These are phyloP conservation scores for Calendula officinalis DNA, from an alignment of 129 eudicot genomes.

Conservation along the genomic window DNA sequence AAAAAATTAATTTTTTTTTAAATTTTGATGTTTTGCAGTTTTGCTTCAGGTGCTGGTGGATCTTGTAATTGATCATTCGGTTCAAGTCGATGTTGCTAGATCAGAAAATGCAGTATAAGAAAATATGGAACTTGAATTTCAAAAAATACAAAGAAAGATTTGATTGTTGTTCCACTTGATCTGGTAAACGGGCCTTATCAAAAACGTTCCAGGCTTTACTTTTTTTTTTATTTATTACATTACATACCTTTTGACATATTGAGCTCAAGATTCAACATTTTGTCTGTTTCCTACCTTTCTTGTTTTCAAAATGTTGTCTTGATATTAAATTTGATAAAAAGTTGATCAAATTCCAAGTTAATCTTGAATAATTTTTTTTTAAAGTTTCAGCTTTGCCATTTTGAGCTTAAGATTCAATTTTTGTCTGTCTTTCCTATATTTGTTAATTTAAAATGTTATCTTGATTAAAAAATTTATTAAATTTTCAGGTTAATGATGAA, in stretches of 20 bases:
- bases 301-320: not conserved
- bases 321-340: not conserved
- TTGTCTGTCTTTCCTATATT: not conserved
- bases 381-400: not conserved
- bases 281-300: not conserved
- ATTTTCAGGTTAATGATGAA: constrained; percentile 80
- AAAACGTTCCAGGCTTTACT: not conserved
- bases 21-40: constrained; percentile 57
- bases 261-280: not conserved
- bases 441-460: not conserved
- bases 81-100: constrained; percentile 91
- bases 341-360: too few species aligned
- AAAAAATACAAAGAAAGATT: constrained; percentile 88
- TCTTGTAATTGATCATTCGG: constrained; percentile 95
- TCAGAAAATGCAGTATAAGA: constrained; percentile 92
- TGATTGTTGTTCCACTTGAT: constrained; percentile 99
- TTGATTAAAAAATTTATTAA: too few species aligned
- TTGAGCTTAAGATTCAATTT: not conserved
- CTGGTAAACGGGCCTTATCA: constrained; percentile 49
- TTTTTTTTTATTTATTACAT: not conserved
- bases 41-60: constrained; percentile 87
- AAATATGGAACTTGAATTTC: constrained; percentile 87
- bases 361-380: too few species aligned
- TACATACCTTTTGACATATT: not conserved
- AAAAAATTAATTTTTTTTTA: constrained; percentile 18